Conservation (phyloP, 176 grass and related monocot species). For the Avena eriantha region DNA sequence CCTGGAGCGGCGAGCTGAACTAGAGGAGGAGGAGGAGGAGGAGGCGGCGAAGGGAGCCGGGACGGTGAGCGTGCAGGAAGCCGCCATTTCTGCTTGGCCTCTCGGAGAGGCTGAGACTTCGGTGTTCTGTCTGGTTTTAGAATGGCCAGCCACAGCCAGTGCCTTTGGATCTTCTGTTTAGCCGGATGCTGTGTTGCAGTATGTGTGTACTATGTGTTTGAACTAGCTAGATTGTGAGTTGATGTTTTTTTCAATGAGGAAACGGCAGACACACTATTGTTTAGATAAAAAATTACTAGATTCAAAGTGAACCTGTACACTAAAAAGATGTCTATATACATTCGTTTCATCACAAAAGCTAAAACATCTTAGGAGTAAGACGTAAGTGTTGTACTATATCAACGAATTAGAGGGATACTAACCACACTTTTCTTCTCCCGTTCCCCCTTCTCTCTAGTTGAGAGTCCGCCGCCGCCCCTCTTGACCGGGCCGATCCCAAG, state of each 20-base stretch:
- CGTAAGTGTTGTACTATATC: too few species aligned
- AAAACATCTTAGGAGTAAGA: too few species aligned
- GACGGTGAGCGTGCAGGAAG: slow-evolving; percentile 43
- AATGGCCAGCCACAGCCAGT: neutral
- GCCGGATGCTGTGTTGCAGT: neutral
- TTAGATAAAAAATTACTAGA: too few species aligned
- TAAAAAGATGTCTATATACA: too few species aligned
- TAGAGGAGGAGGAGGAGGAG: slow-evolving; percentile 20
- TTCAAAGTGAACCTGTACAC: too few species aligned
- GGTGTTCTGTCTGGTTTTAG: slow-evolving; percentile 42
- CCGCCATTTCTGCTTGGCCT: slow-evolving; percentile 54
- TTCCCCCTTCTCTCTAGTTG: too few species aligned
- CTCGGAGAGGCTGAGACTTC: slow-evolving; percentile 46
- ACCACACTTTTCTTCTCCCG: too few species aligned
- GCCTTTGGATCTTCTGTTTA: slow-evolving; percentile 36
- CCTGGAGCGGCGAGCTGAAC: slow-evolving; percentile 48
- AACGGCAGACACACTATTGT: neutral
- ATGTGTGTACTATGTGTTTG: neutral
- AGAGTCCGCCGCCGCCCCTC: too few species aligned
- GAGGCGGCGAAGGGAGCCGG: neutral
- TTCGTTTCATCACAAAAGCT: too few species aligned
- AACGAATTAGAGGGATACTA: too few species aligned
- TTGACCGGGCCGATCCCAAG: too few species aligned
- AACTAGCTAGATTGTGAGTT: neutral
- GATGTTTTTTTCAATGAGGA: neutral